Evolutionary conservation across 371 early-diverging fungal genomes (phyloP).

Genomic region (Mortierella sp.): DNA sequence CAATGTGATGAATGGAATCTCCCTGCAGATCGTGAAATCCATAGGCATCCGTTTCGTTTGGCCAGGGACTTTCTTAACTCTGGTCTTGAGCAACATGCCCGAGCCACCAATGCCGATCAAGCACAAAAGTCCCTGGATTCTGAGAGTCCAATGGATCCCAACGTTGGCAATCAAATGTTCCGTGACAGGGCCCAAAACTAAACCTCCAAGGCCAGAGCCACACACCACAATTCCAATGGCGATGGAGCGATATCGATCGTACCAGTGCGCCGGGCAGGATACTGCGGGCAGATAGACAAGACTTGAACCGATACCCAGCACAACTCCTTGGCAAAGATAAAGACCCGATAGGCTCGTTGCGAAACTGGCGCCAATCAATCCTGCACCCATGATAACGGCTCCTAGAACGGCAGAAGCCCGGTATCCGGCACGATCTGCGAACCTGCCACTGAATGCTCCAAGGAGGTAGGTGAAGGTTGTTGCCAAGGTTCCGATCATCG

Average conservation of each 20-base stretch:
- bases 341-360: slow-evolving; percentile 61
- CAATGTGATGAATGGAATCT: slow-evolving; percentile 36
- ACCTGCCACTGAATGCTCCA: slow-evolving; percentile 57
- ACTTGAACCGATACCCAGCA: slow-evolving; percentile 74
- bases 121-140: slow-evolving; percentile 54
- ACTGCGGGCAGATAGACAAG: slow-evolving; percentile 66
- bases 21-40: slow-evolving; percentile 51
- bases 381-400: slow-evolving; percentile 45
- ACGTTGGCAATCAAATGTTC: slow-evolving; percentile 36
- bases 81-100: slow-evolving; percentile 49
- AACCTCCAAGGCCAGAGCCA: slow-evolving; percentile 73
- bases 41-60: slow-evolving; percentile 35
- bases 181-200: slow-evolving; percentile 52
- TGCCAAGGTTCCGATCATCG: slow-evolving; percentile 64
- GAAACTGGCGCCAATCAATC: slow-evolving; percentile 52
- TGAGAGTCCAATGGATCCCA: slow-evolving; percentile 50
- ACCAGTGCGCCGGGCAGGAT: slow-evolving; percentile 68
- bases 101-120: slow-evolving; percentile 51
- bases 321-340: slow-evolving; percentile 73
- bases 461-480: slow-evolving; percentile 55
- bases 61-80: slow-evolving; percentile 34
- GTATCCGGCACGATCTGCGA: slow-evolving; percentile 56
- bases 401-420: slow-evolving; percentile 55
- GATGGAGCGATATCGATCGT: slow-evolving; percentile 62
- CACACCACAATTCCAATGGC: slow-evolving; percentile 75